Base-by-base conservation (phyloP, 805 yeast species). In the Jamesozyma spencerorum region DNA sequence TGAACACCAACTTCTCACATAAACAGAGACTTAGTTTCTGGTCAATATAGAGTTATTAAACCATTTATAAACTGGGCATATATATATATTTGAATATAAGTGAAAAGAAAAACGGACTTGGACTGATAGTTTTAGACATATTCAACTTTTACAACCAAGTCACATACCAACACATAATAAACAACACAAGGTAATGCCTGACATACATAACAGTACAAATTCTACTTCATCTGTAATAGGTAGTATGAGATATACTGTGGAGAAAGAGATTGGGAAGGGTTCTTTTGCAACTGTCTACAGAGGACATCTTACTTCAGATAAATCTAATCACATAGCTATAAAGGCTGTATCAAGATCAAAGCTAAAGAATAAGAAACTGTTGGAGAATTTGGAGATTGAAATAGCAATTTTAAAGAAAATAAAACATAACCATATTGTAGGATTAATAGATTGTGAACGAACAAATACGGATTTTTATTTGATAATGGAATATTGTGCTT, bases 261-360 rank as follows among this genome's bases (percentile, higher is more conserved):
- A 55, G 34, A 58, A 54, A 30, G 94, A 87, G 60, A 90, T 92
- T 40, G 98, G 98, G 18, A 79, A 84, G 53, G 98, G 98, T 27
- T 84, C 95, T 7, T 92, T 92, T 67, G 98, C 98, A 52, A 82
- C 81, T 46, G 98, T 92, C 19, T 90, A 84, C 68, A 87, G 85
- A 63, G 95, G 96, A 39, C 69, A 72, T 42, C 70, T 80, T 52
- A 47, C 45, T 22, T 30, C 11, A 15, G 27, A 36, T 26, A 17
- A 17, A 10, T 18, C 69, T 74, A 3, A 69, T 69, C 47, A 65
- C 68, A 92, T 90, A 32, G 97, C 97, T 8, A 75, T 90, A 56
- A 90, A 90, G 63, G 78, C 90, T 2, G 96, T 94, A 13, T 77
- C 83, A 31, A 72, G 94, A 41, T 76, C 86, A 18, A 80, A 85